Evolutionary conservation across 2,329 filamentous ascomycete species (phyloP).

Genomic region (Metarhizium rileyi): DNA sequence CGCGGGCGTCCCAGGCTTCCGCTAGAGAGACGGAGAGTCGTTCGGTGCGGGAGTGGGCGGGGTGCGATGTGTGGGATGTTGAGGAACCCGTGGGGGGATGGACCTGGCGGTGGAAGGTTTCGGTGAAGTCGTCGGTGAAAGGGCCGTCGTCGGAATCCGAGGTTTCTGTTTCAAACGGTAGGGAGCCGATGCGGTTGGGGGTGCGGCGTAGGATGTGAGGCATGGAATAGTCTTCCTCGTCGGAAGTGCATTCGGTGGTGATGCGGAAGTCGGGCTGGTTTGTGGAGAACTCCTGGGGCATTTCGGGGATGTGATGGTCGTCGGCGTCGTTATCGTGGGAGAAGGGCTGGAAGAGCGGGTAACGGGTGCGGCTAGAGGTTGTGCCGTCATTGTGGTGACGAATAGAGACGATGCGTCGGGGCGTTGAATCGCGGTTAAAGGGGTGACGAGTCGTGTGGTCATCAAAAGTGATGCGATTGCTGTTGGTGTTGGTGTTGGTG

Average conservation of each 20-base stretch:
- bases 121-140: slow-evolving; percentile 17
- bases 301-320: slow-evolving; percentile 40
- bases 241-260: slow-evolving; percentile 51
- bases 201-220: slow-evolving; percentile 26
- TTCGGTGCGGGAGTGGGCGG: slow-evolving; percentile 11
- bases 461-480: background rate
- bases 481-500: background rate
- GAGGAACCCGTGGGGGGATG: background rate
- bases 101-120: slow-evolving; percentile 14
- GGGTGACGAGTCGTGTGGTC: slow-evolving; percentile 1
- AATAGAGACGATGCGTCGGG: slow-evolving; percentile 37
- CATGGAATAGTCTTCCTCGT: slow-evolving; percentile 34
- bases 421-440: slow-evolving; percentile 9
- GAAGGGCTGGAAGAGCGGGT: background rate
- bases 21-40: slow-evolving; percentile 16
- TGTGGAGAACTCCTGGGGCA: slow-evolving; percentile 44
- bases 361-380: slow-evolving; percentile 15
- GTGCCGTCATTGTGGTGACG: slow-evolving; percentile 43
- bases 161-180: slow-evolving; percentile 44
- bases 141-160: slow-evolving; percentile 24
- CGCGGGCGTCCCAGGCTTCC: slow-evolving; percentile 35
- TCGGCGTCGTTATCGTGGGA: slow-evolving; percentile 29
- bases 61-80: slow-evolving; percentile 6
- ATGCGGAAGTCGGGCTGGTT: slow-evolving; percentile 41
- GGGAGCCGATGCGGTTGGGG: slow-evolving; percentile 42